Percentiles rank a stretch among this genome's conserved stretches.
Conservation (phyloP, 495 filamentous ascomycete species). For the Aspergillus carlsbadensis region DNA sequence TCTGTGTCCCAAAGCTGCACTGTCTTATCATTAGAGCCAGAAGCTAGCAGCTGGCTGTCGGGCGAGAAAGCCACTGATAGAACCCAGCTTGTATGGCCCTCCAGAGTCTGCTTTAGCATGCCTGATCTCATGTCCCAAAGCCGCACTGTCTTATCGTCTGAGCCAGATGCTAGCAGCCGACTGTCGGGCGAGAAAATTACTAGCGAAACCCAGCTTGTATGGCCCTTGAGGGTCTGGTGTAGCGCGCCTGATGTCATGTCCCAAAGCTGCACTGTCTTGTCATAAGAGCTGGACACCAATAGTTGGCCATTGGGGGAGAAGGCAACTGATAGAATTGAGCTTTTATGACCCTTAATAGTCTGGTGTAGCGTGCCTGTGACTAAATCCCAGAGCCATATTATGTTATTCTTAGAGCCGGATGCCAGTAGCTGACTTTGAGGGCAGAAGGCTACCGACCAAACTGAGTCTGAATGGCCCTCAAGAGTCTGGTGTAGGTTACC, state of each 20-base stretch:
- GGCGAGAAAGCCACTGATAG: conserved; percentile 23
- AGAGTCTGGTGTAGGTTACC: conserved; percentile 22
- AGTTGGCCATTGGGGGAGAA: conserved; percentile 17
- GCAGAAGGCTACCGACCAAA: conserved; percentile 31
- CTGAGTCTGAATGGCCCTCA: conserved; percentile 5
- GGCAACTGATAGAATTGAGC: neutral
- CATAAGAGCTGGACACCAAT: neutral
- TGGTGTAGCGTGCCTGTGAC: conserved; percentile 15
- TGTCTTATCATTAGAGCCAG: neutral
- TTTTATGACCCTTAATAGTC: conserved; percentile 18
- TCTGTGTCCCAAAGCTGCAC: neutral
- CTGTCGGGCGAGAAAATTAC: neutral
- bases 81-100: conserved; percentile 19
- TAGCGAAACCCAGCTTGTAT: neutral
- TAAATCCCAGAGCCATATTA: conserved; percentile 23
- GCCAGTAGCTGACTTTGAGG: conserved; percentile 30
- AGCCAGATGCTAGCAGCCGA: neutral
- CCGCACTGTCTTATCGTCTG: neutral
- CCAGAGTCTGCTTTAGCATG: conserved; percentile 11
- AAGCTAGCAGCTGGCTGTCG: conserved; percentile 12
- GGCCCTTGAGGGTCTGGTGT: neutral
- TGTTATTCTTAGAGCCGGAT: conserved; percentile 21
- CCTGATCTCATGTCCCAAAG: conserved; percentile 12
- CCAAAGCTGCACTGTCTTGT: conserved; percentile 18
- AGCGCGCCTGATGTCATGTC: neutral